Base-by-base conservation (phyloP, 495 filamentous ascomycete genomes). In the Neurospora tetrasperma region DNA sequence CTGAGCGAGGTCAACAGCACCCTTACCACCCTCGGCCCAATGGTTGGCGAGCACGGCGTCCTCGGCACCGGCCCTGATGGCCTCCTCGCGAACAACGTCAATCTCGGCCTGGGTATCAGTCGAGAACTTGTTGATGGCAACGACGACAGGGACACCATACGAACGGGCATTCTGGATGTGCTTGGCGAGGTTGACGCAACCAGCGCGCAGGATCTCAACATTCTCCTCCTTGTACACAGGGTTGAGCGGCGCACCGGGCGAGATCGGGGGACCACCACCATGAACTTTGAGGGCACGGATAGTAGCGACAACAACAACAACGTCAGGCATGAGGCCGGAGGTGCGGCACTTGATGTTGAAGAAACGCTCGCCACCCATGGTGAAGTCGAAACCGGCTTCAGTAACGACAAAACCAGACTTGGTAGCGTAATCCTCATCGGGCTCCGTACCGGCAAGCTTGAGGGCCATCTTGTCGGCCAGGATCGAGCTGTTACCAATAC, bases 281-380 rank as follows among this genome's bases (percentile, higher is more conserved):
- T 99, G 96, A 18, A 97, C 94, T 86, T 99, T 99, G 70, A 99
- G 85, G 4, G 96, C 96, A 75, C 96, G 91, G 62, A 98, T 93
- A 3, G 96, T 99, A 69, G 96, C 94, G 35, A 99, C 96, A 71
- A 99, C 90, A 43, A 99, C 93, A 18, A 97, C 94, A 4, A 92
- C 91, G 78, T 99, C 96, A 9, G 96, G 96, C 1, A 92, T 90
- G 46, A 99, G 87, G 23, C 96, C 96, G 18, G 94, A 97, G 41
- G 93, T 93, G 66, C 96, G 91, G 85, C 96, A 98, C 87, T 99
- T 99, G 84, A 99, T 98, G 84, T 99, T 98, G 90, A 99, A 98
- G 87, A 99, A 99, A 40, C 96, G 91, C 87, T 99, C 96, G 70
- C 96, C 96, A 73, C 96, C 96, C 96, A 99, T 99, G 70, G 96